Percentiles rank a stretch among this genome's conserved stretches.
phyloP scores from a whole-genome alignment of 768 basidiomycete genomes.

The Suillus tomentosus region DNA sequence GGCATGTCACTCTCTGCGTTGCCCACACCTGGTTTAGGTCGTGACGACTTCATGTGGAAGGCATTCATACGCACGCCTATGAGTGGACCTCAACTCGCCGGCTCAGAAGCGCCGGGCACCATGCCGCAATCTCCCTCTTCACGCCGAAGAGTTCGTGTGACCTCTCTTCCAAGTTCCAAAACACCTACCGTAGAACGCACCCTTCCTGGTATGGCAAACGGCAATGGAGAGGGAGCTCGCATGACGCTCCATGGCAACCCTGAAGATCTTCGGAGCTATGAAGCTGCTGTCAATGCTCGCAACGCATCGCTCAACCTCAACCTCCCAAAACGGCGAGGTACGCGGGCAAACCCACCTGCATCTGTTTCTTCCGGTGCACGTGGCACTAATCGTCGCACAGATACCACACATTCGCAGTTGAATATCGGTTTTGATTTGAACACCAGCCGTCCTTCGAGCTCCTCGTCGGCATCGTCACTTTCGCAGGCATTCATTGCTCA shows the following conservation, averaged over 20 bases:
- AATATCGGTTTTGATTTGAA: constrained; percentile 23
- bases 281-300: constrained; percentile 73
- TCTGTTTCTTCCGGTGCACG: constrained; percentile 10
- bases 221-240: constrained; percentile 33
- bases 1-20: constrained; percentile 27
- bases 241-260: constrained; percentile 45
- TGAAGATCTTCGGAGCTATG: constrained; percentile 72
- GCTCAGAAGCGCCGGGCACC: constrained; percentile 18
- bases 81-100: constrained; percentile 31
- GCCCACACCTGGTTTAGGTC: constrained; percentile 34
- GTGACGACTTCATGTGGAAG: constrained; percentile 69
- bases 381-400: constrained; percentile 5
- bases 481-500: constrained; percentile 39
- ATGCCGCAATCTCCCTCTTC: constrained; percentile 32
- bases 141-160: constrained; percentile 54
- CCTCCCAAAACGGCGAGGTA: constrained; percentile 44
- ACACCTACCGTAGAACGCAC: constrained; percentile 51
- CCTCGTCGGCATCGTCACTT: constrained; percentile 41
- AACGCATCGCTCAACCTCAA: constrained; percentile 62
- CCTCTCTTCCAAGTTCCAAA: constrained; percentile 68
- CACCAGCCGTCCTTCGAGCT: constrained; percentile 39
- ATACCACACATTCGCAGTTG: background rate
- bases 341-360: constrained; percentile 25
- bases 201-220: constrained; percentile 22
- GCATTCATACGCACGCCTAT: constrained; percentile 72